phyloP scores from a whole-genome alignment of 2,329 filamentous ascomycete genomes.

The Penicillium glabrum region DNA sequence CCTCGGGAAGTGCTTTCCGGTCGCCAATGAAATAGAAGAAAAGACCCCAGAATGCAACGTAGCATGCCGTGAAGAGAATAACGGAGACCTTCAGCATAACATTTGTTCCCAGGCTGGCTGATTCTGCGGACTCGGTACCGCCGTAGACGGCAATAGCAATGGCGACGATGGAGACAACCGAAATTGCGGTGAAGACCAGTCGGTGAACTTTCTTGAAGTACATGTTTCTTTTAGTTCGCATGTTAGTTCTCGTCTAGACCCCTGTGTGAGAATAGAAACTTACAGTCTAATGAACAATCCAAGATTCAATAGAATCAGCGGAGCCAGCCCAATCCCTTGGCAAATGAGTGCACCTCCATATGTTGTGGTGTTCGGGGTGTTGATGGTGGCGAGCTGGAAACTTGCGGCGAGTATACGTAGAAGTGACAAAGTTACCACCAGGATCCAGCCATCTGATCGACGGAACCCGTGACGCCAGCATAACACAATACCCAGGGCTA shows the following conservation, averaged over 20 bases:
- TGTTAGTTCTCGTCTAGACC: not conserved
- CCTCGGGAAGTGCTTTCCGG: not conserved
- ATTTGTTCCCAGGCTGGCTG: not conserved
- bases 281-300: not conserved
- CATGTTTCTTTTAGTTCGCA: not conserved
- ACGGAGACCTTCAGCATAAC: not conserved
- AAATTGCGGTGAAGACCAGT: not conserved
- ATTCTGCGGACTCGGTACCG: not conserved
- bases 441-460: not conserved
- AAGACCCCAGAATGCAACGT: not conserved
- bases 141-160: not conserved
- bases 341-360: not conserved
- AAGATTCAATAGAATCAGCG: not conserved
- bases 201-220: not conserved
- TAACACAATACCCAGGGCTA: not conserved
- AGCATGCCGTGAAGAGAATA: not conserved
- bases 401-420: not conserved
- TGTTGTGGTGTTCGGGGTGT: not conserved
- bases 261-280: not conserved
- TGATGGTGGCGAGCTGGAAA: not conserved
- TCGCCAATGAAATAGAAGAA: not conserved
- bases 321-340: not conserved
- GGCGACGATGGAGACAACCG: not conserved
- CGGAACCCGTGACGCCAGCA: not conserved
- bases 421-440: not conserved